Percentiles rank a stretch among this genome's conserved stretches.
Evolutionary conservation across 495 filamentous ascomycete species (phyloP).

Genomic region (Hypoxylon perforatum): DNA sequence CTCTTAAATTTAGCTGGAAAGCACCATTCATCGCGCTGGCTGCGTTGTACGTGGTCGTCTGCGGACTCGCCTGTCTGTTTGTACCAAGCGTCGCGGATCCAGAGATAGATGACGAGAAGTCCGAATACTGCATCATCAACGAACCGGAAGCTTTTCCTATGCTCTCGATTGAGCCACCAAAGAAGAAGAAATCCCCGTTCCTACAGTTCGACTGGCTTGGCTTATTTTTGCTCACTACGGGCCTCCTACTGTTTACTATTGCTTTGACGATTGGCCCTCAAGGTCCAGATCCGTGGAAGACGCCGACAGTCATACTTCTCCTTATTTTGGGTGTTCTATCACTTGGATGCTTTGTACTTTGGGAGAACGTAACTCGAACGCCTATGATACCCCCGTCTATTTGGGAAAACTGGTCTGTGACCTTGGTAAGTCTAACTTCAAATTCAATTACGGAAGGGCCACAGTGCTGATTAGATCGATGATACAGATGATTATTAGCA

Average conservation of each 20-base stretch:
- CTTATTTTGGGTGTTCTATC: conserved; percentile 64
- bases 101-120: conserved; percentile 16
- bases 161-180: conserved; percentile 61
- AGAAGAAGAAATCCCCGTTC: conserved; percentile 50
- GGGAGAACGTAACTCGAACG: conserved; percentile 56
- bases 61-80: conserved; percentile 38
- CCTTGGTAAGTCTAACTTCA: conserved; percentile 37
- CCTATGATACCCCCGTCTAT: conserved; percentile 50
- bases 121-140: conserved; percentile 57
- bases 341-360: conserved; percentile 63
- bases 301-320: conserved; percentile 66
- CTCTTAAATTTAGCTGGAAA: conserved; percentile 67
- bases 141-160: conserved; percentile 64
- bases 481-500: conserved; percentile 44
- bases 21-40: conserved; percentile 68
- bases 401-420: conserved; percentile 48
- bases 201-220: conserved; percentile 51
- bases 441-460: neutral
- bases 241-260: conserved; percentile 48
- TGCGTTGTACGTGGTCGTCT: conserved; percentile 55
- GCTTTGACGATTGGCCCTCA: conserved; percentile 48
- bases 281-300: conserved; percentile 64
- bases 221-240: conserved; percentile 42
- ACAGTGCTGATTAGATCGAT: conserved; percentile 6
- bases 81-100: conserved; percentile 41